Conservation (phyloP, 164 flowering plant species). For the Paratinospora sagittata region DNA sequence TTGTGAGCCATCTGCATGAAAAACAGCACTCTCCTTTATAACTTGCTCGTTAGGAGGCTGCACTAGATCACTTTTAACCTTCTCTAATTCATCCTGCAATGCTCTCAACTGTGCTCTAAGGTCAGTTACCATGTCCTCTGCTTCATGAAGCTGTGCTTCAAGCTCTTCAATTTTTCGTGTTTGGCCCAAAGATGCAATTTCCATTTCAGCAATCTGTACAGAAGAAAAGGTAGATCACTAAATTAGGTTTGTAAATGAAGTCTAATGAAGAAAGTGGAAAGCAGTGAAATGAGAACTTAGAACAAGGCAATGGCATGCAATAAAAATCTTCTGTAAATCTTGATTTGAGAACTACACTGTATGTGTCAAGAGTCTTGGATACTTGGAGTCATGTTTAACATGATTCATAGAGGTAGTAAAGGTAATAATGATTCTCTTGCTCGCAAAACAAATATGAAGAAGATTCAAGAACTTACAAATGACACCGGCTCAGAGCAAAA, state of each 20-base stretch:
- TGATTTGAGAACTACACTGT: neutral
- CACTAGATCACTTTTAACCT: constrained; percentile 20
- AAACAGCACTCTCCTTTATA: constrained; percentile 10
- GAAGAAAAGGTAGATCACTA: neutral
- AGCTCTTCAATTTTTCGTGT: constrained; percentile 68
- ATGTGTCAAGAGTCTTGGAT: neutral
- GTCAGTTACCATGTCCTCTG: constrained; percentile 65
- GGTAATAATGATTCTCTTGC: neutral
- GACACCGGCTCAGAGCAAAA: neutral
- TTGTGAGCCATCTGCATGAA: constrained; percentile 14
- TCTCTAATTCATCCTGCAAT: constrained; percentile 49
- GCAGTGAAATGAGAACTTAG: neutral
- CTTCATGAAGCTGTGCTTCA: constrained; percentile 83
- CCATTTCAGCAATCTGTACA: constrained; percentile 53
- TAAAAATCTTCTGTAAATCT: neutral
- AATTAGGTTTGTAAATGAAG: no score
- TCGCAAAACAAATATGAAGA: neutral
- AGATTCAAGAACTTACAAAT: neutral
- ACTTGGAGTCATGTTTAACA: neutral
- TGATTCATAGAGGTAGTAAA: neutral
- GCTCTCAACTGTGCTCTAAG: constrained; percentile 59
- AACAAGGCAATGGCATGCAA: neutral
- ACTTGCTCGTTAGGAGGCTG: constrained; percentile 19
- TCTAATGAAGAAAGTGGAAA: neutral
- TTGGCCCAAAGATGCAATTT: constrained; percentile 43